phyloP scores from a whole-genome alignment of 2,329 filamentous ascomycete genomes.

The Fusarium sp. region DNA sequence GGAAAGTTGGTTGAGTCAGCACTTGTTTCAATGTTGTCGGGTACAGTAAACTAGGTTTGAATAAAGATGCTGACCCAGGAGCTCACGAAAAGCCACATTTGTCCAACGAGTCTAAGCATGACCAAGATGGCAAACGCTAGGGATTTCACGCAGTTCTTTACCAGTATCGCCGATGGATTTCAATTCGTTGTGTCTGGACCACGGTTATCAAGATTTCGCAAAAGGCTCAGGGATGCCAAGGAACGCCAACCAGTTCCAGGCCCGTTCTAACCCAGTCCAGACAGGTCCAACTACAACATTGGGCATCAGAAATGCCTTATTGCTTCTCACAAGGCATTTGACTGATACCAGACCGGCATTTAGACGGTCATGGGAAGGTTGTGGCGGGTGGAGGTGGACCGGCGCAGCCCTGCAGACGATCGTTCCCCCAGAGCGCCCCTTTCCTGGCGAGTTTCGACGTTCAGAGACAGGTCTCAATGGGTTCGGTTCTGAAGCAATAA shows the following conservation, averaged over 20 bases:
- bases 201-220: not conserved
- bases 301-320: not conserved
- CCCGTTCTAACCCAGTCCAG: constrained; percentile 15
- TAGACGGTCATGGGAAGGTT: not conserved
- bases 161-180: not conserved
- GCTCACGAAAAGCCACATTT: not conserved
- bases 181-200: not conserved
- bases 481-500: constrained; percentile 1
- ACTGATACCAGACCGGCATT: not conserved
- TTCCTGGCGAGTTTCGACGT: not conserved
- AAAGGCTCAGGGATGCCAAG: not conserved
- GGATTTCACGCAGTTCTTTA: not conserved
- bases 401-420: constrained; percentile 4
- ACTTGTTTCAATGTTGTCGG: not conserved
- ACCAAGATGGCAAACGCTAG: not conserved
- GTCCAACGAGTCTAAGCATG: not conserved
- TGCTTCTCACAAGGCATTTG: not conserved
- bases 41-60: not conserved
- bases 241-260: not conserved
- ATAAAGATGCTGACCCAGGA: not conserved
- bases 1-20: not conserved
- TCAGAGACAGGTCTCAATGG: constrained; percentile 4
- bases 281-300: not conserved
- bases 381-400: not conserved
- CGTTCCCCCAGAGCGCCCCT: not conserved